Evolutionary conservation across 257 asterid genomes (phyloP).

Genomic region (Asclepias syriaca): DNA sequence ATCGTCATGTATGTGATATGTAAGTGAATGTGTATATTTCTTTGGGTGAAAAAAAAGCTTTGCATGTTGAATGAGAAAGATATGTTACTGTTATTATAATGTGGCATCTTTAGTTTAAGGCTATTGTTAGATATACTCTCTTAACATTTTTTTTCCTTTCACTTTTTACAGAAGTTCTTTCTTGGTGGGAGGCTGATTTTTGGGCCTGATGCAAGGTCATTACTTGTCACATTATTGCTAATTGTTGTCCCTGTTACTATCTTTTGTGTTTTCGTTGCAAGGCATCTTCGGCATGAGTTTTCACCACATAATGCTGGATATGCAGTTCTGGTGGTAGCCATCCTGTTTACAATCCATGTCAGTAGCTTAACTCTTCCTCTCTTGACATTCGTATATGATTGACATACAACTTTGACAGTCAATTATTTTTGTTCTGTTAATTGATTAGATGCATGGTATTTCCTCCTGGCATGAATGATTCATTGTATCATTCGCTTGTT

Average conservation of each 20-base stretch:
- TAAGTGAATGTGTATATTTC: background rate
- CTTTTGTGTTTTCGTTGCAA: conserved; percentile 88
- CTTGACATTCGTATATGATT: background rate
- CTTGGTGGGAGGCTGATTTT: conserved; percentile 92
- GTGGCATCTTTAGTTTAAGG: background rate
- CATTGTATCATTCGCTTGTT: background rate
- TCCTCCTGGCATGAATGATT: background rate
- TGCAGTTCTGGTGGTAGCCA: conserved; percentile 58
- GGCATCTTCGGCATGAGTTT: conserved; percentile 90
- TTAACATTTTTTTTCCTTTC: background rate
- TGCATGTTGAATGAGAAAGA: background rate
- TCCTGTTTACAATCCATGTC: conserved; percentile 71
- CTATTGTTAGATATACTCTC: background rate
- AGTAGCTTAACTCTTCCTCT: conserved; percentile 30
- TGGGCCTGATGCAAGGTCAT: conserved; percentile 97
- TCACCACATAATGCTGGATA: conserved; percentile 78
- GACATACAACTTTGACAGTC: background rate
- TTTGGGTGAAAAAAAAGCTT: background rate
- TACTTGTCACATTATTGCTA: conserved; percentile 79
- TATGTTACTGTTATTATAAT: background rate
- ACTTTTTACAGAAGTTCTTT: conserved; percentile 74
- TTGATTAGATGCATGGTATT: background rate
- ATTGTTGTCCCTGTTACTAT: conserved; percentile 68
- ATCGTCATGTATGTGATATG: background rate
- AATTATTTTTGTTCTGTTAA: background rate